Percentiles rank a stretch among this genome's conserved stretches.
phyloP scores from a whole-genome alignment of 768 basidiomycete genomes.

The Tremella yokohamensis region DNA sequence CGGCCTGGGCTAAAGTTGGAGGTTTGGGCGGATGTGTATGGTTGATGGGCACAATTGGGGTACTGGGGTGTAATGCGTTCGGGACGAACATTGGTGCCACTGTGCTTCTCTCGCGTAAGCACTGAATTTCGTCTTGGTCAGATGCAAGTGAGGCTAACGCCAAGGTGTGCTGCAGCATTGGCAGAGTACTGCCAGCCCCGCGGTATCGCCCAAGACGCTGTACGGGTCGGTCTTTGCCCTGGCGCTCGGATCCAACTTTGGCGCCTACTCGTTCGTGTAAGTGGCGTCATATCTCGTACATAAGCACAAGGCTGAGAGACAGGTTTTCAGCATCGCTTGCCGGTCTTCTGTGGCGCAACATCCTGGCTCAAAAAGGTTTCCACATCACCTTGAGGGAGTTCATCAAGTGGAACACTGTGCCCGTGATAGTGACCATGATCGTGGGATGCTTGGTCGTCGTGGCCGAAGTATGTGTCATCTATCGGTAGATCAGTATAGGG shows the following conservation, averaged over 20 bases:
- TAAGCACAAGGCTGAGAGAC: constrained; percentile 8
- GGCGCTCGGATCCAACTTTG: constrained; percentile 82
- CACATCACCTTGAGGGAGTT: constrained; percentile 63
- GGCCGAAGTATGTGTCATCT: constrained; percentile 61
- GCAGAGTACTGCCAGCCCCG: constrained; percentile 18
- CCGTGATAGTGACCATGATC: constrained; percentile 63
- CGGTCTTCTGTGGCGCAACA: constrained; percentile 75
- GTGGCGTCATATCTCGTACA: too few relatives aligned
- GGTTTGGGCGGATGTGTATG: constrained; percentile 60
- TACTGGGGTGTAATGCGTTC: constrained; percentile 70
- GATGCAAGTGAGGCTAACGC: background rate
- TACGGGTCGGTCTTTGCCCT: constrained; percentile 61
- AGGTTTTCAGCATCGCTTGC: constrained; percentile 78
- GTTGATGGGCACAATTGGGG: constrained; percentile 67
- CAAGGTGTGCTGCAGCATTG: constrained; percentile 41
- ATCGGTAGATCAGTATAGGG: constrained; percentile 11
- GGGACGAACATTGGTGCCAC: constrained; percentile 91
- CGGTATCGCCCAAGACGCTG: constrained; percentile 40
- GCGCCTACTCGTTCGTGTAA: constrained; percentile 75
- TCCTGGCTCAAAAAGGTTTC: constrained; percentile 71
- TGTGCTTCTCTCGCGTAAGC: constrained; percentile 71
- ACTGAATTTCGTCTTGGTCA: background rate
- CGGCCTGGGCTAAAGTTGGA: constrained; percentile 54
- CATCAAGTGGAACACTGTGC: constrained; percentile 67
- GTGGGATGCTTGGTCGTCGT: constrained; percentile 68